These are phyloP conservation scores for Elsinoe australis DNA, from an alignment of 2,329 filamentous ascomycete genomes.

Conservation along the genomic window DNA sequence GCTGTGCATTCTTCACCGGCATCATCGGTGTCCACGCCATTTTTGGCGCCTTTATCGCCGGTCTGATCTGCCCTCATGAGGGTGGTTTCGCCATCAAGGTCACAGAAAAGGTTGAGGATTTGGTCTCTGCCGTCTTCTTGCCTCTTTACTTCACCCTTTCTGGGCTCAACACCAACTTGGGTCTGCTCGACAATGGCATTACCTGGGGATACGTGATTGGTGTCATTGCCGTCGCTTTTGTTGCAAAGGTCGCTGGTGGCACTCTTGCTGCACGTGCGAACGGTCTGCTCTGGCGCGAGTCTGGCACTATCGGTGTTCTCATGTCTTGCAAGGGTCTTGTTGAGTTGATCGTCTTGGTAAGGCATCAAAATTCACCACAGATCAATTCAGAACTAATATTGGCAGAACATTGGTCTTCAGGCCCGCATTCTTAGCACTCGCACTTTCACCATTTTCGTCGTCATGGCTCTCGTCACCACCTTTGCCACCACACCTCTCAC, in stretches of 20 bases:
- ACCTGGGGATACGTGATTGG: slow-evolving; percentile 87
- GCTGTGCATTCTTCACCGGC: slow-evolving; percentile 77
- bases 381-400: slow-evolving; percentile 3
- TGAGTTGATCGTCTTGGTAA: slow-evolving; percentile 84
- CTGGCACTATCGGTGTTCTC: slow-evolving; percentile 74
- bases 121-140: slow-evolving; percentile 74
- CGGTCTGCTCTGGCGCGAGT: slow-evolving; percentile 83
- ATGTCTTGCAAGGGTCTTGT: slow-evolving; percentile 98
- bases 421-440: slow-evolving; percentile 70
- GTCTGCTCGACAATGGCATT: slow-evolving; percentile 69
- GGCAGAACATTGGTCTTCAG: slow-evolving; percentile 71
- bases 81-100: slow-evolving; percentile 84
- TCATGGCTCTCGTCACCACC: slow-evolving; percentile 85
- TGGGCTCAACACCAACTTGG: slow-evolving; percentile 79
- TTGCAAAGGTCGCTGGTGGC: slow-evolving; percentile 77
- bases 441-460: slow-evolving; percentile 89
- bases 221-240: slow-evolving; percentile 72
- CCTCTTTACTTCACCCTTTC: slow-evolving; percentile 92
- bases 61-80: slow-evolving; percentile 82
- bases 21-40: slow-evolving; percentile 92
- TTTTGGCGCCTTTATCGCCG: slow-evolving; percentile 85
- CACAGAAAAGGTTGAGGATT: slow-evolving; percentile 89
- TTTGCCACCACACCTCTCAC: slow-evolving; percentile 75
- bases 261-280: slow-evolving; percentile 67
- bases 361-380: slow-evolving; percentile 26